Evolutionary conservation across 208 protist species (phyloP).

Genomic region (Leishmania tarentolae): DNA sequence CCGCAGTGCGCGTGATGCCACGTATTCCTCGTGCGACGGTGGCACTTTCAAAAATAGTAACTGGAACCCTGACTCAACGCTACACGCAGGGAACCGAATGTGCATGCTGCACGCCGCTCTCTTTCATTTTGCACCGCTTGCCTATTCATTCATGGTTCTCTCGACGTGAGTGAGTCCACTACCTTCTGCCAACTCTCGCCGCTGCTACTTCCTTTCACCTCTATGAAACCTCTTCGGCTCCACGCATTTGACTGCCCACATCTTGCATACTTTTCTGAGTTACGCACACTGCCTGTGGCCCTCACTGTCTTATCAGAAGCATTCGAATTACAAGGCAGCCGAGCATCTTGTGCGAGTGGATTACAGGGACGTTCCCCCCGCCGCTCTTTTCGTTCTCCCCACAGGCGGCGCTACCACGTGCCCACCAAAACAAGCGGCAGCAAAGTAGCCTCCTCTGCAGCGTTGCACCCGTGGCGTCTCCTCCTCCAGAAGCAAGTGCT

Average conservation of each 20-base stretch:
- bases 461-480: background rate
- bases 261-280: background rate
- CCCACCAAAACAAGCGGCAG: background rate
- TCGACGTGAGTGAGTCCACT: background rate
- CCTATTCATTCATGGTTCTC: too few relatives aligned
- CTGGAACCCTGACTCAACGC: background rate
- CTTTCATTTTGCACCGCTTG: background rate
- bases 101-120: background rate
- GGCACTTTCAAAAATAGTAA: background rate
- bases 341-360: background rate
- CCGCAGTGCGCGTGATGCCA: background rate
- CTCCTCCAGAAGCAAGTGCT: background rate
- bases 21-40: background rate
- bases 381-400: background rate
- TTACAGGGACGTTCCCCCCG: background rate
- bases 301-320: background rate
- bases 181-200: background rate
- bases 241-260: background rate
- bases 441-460: background rate
- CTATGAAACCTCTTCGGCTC: background rate
- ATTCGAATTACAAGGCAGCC: background rate
- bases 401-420: background rate
- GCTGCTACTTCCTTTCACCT: background rate
- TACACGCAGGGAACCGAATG: background rate
- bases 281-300: background rate